These are phyloP conservation scores for Scheffersomyces spartinae DNA, from an alignment of 805 yeast genomes.

Conservation along the genomic window DNA sequence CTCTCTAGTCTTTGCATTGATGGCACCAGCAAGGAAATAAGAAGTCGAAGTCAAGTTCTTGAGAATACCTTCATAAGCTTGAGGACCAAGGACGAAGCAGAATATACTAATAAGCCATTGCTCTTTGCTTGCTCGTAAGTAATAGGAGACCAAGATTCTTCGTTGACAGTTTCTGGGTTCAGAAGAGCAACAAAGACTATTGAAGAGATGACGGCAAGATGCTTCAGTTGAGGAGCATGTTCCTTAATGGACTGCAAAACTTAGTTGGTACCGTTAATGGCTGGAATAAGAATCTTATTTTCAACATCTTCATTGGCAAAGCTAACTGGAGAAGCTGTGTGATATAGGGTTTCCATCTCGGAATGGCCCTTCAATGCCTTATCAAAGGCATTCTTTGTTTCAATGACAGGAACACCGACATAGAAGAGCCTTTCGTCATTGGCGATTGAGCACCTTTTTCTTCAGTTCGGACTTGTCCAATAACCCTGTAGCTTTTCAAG, in stretches of 20 bases:
- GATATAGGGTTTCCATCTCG: slow-evolving; percentile 43
- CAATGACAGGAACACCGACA: no score
- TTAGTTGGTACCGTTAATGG: slow-evolving; percentile 41
- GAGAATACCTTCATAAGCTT: no score
- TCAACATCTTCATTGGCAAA: slow-evolving; percentile 33
- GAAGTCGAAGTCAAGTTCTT: no score
- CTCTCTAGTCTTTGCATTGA: no score
- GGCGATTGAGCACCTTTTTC: slow-evolving; percentile 15
- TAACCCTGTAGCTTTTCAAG: slow-evolving; percentile 11
- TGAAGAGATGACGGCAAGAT: slow-evolving; percentile 42
- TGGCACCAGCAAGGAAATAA: no score
- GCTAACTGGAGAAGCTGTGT: slow-evolving; percentile 51
- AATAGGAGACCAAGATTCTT: slow-evolving; percentile 28
- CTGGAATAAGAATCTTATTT: slow-evolving; percentile 43
- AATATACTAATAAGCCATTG: slow-evolving; percentile 17
- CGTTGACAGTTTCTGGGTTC: slow-evolving; percentile 18
- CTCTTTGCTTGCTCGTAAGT: slow-evolving; percentile 17
- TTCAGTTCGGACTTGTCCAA: slow-evolving; percentile 13
- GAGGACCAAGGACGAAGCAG: slow-evolving; percentile 21
- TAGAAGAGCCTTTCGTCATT: no score
- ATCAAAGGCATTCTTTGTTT: slow-evolving; percentile 32
- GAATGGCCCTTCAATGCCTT: slow-evolving; percentile 32
- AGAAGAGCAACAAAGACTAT: slow-evolving; percentile 40
- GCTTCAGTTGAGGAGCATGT: slow-evolving; percentile 28
- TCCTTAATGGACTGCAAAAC: slow-evolving; percentile 37